Conservation (phyloP, 306 rosid species). For the peach (Prunus persica) region Prunus_persica_NCBIv2 NC_034009.1:44379001-44379500, state of each 20-base stretch:
- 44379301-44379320: background rate
- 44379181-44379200: slow-evolving; percentile 89
- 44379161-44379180: slow-evolving; percentile 35
- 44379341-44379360: slow-evolving; percentile 36
- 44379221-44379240: background rate
- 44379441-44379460: slow-evolving; percentile 93
- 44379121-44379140: slow-evolving; percentile 67
- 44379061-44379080: background rate
- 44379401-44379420: slow-evolving; percentile 92
- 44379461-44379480: slow-evolving; percentile 74
- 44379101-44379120: slow-evolving; percentile 40
- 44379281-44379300: background rate
- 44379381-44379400: slow-evolving; percentile 93
- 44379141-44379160: slow-evolving; percentile 41
- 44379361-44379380: slow-evolving; percentile 98
- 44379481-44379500: slow-evolving; percentile 89
- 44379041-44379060: background rate
- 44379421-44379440: slow-evolving; percentile 95
- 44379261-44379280: background rate
- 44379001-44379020: background rate
- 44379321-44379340: background rate
- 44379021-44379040: background rate
- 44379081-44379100: background rate
- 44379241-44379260: background rate
- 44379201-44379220: slow-evolving; percentile 64